Conservation (phyloP, 192 early-diverging fungal genomes). For the Rhizoclosmatium globosum region DNA sequence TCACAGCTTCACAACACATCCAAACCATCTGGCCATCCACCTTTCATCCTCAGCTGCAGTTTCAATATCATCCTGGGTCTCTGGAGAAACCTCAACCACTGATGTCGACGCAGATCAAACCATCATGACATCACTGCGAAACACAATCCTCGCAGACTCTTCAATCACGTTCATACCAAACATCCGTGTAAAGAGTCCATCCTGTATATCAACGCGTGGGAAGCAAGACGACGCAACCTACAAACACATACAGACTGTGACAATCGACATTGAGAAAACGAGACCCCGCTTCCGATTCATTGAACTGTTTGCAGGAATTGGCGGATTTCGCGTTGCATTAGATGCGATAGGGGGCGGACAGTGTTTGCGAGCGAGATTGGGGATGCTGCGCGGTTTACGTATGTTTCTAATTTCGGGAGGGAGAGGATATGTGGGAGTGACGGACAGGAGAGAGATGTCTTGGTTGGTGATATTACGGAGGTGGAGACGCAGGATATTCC, state of each 20-base stretch:
- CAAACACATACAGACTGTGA: background rate
- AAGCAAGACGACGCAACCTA: constrained; percentile 13
- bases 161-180: background rate
- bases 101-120: background rate
- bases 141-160: background rate
- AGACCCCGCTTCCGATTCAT: background rate
- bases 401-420: constrained; percentile 26
- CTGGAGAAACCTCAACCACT: background rate
- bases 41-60: background rate
- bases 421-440: constrained; percentile 1
- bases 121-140: background rate
- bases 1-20: background rate
- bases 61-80: background rate
- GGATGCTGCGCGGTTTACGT: constrained; percentile 11
- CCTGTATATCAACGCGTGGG: background rate
- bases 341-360: constrained; percentile 4
- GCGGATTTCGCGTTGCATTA: constrained; percentile 20
- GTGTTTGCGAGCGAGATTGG: constrained; percentile 28
- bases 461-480: too few species aligned
- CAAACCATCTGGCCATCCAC: background rate
- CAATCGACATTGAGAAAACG: background rate
- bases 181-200: background rate
- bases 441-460: too few species aligned
- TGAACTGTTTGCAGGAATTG: constrained; percentile 28
- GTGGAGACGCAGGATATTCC: too few species aligned